These are phyloP conservation scores for Amanita rimosa DNA, from an alignment of 768 basidiomycete genomes.

Conservation along the genomic window DNA sequence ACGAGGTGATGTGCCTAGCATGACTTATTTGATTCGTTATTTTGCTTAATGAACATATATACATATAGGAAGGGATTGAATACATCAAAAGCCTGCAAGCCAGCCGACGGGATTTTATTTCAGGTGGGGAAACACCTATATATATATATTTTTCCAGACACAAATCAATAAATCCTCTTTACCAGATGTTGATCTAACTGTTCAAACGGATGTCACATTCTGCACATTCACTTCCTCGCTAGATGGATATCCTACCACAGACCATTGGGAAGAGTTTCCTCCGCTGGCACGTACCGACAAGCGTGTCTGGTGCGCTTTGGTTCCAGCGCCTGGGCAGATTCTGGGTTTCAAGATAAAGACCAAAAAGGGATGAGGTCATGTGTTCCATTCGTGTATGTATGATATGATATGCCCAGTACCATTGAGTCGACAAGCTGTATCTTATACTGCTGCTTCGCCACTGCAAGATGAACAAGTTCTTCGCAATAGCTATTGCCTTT, in stretches of 20 bases:
- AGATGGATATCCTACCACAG: not conserved
- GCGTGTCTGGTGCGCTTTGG: conserved; percentile 5
- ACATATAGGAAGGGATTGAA: not conserved
- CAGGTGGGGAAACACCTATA: not conserved
- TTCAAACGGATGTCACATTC: not conserved
- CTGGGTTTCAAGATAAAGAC: conserved; percentile 2
- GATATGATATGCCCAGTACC: no score
- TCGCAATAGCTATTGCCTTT: conserved; percentile 22
- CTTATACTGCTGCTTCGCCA: no score
- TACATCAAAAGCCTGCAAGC: not conserved
- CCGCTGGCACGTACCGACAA: not conserved
- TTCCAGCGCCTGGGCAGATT: conserved; percentile 4
- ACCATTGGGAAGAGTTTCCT: not conserved
- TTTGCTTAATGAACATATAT: not conserved
- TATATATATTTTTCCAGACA: not conserved
- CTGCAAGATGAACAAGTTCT: conserved; percentile 25
- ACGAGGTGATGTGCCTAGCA: not conserved
- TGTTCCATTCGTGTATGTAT: no score
- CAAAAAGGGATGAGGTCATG: no score
- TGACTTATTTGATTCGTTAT: not conserved
- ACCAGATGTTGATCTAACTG: not conserved
- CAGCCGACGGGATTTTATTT: not conserved
- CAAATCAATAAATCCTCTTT: not conserved
- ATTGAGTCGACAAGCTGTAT: no score
- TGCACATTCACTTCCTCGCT: not conserved